Conservation (phyloP, 768 basidiomycete genomes). For the Lyophyllum semitale region DNA sequence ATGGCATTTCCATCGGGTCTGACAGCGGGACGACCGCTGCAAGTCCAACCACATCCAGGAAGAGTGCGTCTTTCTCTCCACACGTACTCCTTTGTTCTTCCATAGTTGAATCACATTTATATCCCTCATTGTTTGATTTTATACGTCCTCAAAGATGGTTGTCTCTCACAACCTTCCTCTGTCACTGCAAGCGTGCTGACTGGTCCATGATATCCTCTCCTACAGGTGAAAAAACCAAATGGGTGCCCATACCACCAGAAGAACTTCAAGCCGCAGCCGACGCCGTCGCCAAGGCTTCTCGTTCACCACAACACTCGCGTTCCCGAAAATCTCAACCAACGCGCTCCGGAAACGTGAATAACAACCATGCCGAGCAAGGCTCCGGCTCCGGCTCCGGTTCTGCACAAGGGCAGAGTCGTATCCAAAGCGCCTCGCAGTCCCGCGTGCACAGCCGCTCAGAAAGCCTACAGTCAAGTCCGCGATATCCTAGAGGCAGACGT, state of each 20-base stretch:
- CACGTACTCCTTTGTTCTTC: not conserved
- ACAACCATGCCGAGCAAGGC: not conserved
- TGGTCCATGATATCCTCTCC: not conserved
- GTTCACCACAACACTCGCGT: constrained; percentile 16
- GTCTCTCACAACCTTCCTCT: not conserved
- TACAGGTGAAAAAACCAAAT: constrained; percentile 58
- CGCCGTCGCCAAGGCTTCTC: constrained; percentile 23
- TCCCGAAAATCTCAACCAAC: constrained; percentile 21
- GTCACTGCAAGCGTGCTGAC: constrained; percentile 1
- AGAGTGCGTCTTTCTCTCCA: constrained; percentile 24
- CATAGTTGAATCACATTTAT: not conserved
- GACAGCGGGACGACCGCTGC: not conserved
- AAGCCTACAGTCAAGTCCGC: constrained; percentile 54
- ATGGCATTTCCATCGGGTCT: not conserved
- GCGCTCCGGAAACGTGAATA: constrained; percentile 6
- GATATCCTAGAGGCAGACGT: constrained; percentile 38
- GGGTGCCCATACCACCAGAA: constrained; percentile 58
- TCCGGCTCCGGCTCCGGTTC: constrained; percentile 15
- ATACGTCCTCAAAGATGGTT: not conserved
- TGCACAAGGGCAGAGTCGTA: constrained; percentile 15
- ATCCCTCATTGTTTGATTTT: not conserved
- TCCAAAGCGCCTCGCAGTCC: constrained; percentile 40
- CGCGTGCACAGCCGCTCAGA: constrained; percentile 44
- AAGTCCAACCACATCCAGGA: constrained; percentile 16
- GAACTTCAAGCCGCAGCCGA: constrained; percentile 59